Base-by-base conservation (phyloP, 257 asterid species). In the Cordia subcordata region DNA sequence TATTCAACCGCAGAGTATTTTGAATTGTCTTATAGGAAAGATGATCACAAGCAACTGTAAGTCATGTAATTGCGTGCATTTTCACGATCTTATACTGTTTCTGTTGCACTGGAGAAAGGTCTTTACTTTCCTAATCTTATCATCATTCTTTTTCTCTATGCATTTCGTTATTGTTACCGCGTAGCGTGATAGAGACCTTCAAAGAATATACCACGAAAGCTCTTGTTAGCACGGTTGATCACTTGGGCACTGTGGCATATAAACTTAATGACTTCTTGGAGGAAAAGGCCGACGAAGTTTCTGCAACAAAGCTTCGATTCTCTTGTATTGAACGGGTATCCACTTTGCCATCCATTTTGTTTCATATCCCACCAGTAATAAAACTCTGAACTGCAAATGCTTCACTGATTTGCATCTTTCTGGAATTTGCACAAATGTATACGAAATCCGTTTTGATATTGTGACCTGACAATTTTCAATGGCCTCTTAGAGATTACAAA, bases 1-100 rank as follows among this genome's bases (percentile, higher is more conserved):
- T 79, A 85, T 58, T 80, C 96, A 18, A 94, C 96, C 20, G 96
- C 96, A 42, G 91, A 87, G 51, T 74, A 75, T 64, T 85, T 87
- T 38, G 91, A 87, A 64, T 63, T 73, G 13, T 73, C 89, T 16
- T 87, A 85, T 72, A 69, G 59, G 18, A 75, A 72, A 61, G 71
- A 79, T 47, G 74, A 81, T 5, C 84, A 81, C 61, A 79, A 80
- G 71, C 78, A 79, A 50, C 60, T 80, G 94, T 87, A 75, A 27
- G 85, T 2, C 14, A 53, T 21, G 16, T 22, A 53, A 10, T 49
- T n/a, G n/a, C n/a, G n/a, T n/a, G n/a, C n/a, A n/a, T n/a, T n/a
- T n/a, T n/a, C n/a, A n/a, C n/a, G n/a, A n/a, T n/a, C 14, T 19
- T 18, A 12, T 20, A 52, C 27, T 20, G 35, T 11, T 18, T 52